phyloP scores from a whole-genome alignment of 2,329 filamentous ascomycete genomes.

The Mycosphaerelloides madeirae region DNA sequence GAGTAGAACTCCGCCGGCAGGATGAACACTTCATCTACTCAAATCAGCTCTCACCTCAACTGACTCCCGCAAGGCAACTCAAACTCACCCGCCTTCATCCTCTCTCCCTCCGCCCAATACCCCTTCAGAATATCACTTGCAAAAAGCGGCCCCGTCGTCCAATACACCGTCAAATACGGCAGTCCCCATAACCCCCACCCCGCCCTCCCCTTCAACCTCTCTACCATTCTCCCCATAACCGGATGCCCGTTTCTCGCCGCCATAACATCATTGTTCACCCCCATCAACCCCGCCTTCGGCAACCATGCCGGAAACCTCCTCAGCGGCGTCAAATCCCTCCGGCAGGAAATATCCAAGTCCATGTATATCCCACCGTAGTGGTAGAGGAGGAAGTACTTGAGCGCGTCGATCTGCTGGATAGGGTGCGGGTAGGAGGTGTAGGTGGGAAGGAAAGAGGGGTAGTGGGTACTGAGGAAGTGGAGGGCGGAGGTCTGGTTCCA shows the following conservation, averaged over 20 bases:
- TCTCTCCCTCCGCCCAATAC: too few species aligned
- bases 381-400: conserved; percentile 72
- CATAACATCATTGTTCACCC: conserved; percentile 79
- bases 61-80: too few species aligned
- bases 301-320: conserved; percentile 68
- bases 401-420: conserved; percentile 70
- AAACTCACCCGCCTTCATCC: too few species aligned
- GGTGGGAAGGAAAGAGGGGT: conserved; percentile 64
- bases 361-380: conserved; percentile 78
- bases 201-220: conserved; percentile 61
- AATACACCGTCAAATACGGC: conserved; percentile 78
- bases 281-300: conserved; percentile 66
- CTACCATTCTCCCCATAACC: conserved; percentile 66
- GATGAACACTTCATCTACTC: conserved; percentile 39
- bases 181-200: too few species aligned
- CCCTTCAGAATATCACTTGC: conserved; percentile 55
- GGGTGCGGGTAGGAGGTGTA: conserved; percentile 70
- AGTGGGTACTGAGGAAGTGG: conserved; percentile 66
- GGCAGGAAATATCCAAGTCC: conserved; percentile 69
- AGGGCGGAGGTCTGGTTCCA: background rate
- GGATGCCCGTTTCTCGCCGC: conserved; percentile 66
- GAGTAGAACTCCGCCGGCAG: conserved; percentile 67
- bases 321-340: conserved; percentile 58
- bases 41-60: too few species aligned
- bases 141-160: conserved; percentile 70